phyloP scores from a whole-genome alignment of 352 stramenopile genomes.

The Pythium myriotylum region DNA sequence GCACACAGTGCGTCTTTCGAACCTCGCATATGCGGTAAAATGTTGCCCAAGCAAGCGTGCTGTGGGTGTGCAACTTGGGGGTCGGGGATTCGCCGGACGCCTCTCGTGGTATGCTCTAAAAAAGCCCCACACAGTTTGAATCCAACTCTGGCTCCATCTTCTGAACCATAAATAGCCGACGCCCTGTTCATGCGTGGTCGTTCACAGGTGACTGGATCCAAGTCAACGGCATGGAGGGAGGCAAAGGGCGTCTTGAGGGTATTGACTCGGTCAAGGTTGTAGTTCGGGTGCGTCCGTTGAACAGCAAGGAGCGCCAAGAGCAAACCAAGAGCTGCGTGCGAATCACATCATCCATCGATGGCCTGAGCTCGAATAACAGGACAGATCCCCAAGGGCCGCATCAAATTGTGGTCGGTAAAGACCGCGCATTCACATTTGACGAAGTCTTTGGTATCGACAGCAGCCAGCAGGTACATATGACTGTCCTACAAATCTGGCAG shows the following conservation, averaged over 20 bases:
- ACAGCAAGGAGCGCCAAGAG: conserved; percentile 60
- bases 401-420: conserved; percentile 81
- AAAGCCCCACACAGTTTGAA: too few species aligned
- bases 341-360: conserved; percentile 53
- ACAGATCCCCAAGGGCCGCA: conserved; percentile 33
- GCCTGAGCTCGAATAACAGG: conserved; percentile 36
- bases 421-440: conserved; percentile 91
- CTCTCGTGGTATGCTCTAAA: too few species aligned
- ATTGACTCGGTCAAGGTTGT: conserved; percentile 74
- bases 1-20: too few species aligned
- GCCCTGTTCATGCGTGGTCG: not conserved
- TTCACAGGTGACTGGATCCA: not conserved
- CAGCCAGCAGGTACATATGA: conserved; percentile 62
- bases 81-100: too few species aligned
- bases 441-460: conserved; percentile 79
- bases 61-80: too few species aligned
- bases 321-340: conserved; percentile 81
- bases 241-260: conserved; percentile 9
- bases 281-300: conserved; percentile 73
- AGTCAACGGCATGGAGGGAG: conserved; percentile 6
- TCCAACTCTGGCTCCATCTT: too few species aligned
- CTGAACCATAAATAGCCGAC: not conserved
- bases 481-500: too few species aligned
- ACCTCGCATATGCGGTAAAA: too few species aligned
- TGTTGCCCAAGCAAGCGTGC: too few species aligned